Conservation (phyloP, 768 basidiomycete genomes). For the Psilocybe cyanescens region DNA sequence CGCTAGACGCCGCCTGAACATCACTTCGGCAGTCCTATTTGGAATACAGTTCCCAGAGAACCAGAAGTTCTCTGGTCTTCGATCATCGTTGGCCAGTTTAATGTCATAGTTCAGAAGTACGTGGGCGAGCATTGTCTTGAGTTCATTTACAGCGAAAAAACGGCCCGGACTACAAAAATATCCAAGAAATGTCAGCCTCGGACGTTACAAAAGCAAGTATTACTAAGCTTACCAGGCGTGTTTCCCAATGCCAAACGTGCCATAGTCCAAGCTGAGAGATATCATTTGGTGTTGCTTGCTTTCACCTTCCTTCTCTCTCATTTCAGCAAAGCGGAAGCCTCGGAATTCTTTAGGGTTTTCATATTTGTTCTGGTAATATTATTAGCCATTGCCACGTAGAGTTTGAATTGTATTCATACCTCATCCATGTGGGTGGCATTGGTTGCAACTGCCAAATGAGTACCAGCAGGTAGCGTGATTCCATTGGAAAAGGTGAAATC, state of each 20-base stretch:
- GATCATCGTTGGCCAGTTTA: slow-evolving; percentile 30
- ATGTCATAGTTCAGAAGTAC: slow-evolving; percentile 44
- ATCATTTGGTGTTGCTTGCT: slow-evolving; percentile 21
- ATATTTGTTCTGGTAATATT: slow-evolving; percentile 35
- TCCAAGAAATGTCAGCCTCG: slow-evolving; percentile 13
- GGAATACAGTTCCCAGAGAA: slow-evolving; percentile 22
- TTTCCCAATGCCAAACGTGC: slow-evolving; percentile 43
- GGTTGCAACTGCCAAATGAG: slow-evolving; percentile 16
- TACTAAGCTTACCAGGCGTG: slow-evolving; percentile 31
- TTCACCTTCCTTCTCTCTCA: slow-evolving; percentile 37
- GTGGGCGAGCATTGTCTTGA: slow-evolving; percentile 45
- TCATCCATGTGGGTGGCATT: slow-evolving; percentile 18
- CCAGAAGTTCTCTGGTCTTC: slow-evolving; percentile 23
- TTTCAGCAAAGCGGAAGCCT: slow-evolving; percentile 49
- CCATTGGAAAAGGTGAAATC: slow-evolving; percentile 21
- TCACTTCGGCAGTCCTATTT: slow-evolving; percentile 24
- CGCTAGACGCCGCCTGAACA: slow-evolving; percentile 24
- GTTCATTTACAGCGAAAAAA: slow-evolving; percentile 47
- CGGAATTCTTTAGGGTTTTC: slow-evolving; percentile 45
- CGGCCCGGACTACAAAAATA: slow-evolving; percentile 37
- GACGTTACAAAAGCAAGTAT: not conserved
- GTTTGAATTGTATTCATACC: not conserved
- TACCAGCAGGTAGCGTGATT: slow-evolving; percentile 17
- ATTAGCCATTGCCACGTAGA: not conserved
- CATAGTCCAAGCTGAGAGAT: slow-evolving; percentile 28